phyloP scores from a whole-genome alignment of 1,284 basidiomycete species.

The Xanthoconium separans region DNA sequence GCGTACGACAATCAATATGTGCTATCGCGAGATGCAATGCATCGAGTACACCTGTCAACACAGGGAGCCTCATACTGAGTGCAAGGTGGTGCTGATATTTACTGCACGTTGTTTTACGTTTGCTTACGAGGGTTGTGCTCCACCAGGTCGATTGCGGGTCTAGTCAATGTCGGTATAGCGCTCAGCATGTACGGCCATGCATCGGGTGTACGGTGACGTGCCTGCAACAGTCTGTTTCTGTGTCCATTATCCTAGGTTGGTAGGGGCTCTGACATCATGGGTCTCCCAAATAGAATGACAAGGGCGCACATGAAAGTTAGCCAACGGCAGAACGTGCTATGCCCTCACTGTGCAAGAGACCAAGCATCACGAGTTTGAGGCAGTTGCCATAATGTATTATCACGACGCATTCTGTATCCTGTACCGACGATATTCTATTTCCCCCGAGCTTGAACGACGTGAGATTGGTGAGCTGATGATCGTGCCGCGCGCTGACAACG shows the following conservation, averaged over 20 bases:
- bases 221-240: slow-evolving; percentile 31
- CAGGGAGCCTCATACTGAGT: slow-evolving; percentile 26
- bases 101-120: neutral
- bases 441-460: slow-evolving; percentile 2
- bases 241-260: neutral
- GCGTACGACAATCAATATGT: slow-evolving; percentile 20
- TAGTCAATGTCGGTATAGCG: slow-evolving; percentile 40
- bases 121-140: slow-evolving; percentile 15
- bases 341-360: slow-evolving; percentile 23
- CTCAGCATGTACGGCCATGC: slow-evolving; percentile 34
- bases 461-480: slow-evolving; percentile 13
- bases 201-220: slow-evolving; percentile 36
- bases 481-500: slow-evolving; percentile 26
- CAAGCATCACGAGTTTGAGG: slow-evolving; percentile 7
- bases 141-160: slow-evolving; percentile 41
- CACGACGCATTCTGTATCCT: neutral
- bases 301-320: slow-evolving; percentile 21
- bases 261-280: slow-evolving; percentile 2
- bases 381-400: neutral
- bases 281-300: slow-evolving; percentile 17
- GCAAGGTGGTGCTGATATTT: slow-evolving; percentile 21
- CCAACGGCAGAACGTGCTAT: slow-evolving; percentile 18
- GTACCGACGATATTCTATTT: neutral
- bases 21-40: slow-evolving; percentile 30
- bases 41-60: slow-evolving; percentile 25